Evolutionary conservation across 192 early-diverging fungal species (phyloP).

Genomic region (Coemansia sp.): DNA sequence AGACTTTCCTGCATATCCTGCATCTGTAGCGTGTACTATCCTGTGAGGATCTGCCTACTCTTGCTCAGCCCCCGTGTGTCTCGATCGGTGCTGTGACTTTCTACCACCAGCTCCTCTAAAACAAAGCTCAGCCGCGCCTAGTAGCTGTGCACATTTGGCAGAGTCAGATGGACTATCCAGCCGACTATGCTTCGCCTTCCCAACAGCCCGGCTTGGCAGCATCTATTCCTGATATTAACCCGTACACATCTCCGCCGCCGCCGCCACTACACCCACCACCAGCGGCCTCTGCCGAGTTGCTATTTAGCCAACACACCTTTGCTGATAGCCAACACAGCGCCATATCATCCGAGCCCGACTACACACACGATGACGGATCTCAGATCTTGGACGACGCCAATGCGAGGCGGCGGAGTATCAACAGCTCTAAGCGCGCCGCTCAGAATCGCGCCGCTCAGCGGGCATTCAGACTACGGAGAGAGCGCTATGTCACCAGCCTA

Average conservation of each 20-base stretch:
- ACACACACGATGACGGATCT: slow-evolving; percentile 21
- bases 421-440: slow-evolving; percentile 52
- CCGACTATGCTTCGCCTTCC: slow-evolving; percentile 12
- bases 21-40: neutral
- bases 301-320: slow-evolving; percentile 5
- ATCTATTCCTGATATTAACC: slow-evolving; percentile 26
- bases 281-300: slow-evolving; percentile 1
- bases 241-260: slow-evolving; percentile 6
- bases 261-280: neutral
- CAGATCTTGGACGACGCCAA: slow-evolving; percentile 20
- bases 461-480: slow-evolving; percentile 48
- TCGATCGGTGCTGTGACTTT: neutral
- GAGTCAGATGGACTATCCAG: slow-evolving; percentile 29
- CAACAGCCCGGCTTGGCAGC: slow-evolving; percentile 24
- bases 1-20: neutral
- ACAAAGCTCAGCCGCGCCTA: neutral
- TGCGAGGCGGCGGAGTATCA: slow-evolving; percentile 40
- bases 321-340: slow-evolving; percentile 17
- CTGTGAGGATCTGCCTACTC: neutral
- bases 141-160: neutral
- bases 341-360: slow-evolving; percentile 22
- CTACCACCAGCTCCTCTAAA: neutral
- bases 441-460: slow-evolving; percentile 53
- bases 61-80: neutral
- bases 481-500: slow-evolving; percentile 42